phyloP scores from a whole-genome alignment of 257 asterid species.

The Dorcoceras hygrometricum region DNA sequence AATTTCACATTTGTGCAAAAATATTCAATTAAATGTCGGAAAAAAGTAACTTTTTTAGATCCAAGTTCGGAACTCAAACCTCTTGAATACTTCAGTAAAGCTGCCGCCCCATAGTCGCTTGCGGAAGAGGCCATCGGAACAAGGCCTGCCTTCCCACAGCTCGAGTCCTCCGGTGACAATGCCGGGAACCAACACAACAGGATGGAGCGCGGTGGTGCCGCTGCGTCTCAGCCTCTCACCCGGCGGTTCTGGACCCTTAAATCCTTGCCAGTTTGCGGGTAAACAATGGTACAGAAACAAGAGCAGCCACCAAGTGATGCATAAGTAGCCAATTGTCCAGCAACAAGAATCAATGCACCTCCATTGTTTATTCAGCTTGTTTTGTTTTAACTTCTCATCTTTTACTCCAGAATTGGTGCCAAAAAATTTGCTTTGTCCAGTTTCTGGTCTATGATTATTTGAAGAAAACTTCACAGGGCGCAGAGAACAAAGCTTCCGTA shows the following conservation, averaged over 20 bases:
- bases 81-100: conserved; percentile 67
- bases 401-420: conserved; percentile 11
- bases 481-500: conserved; percentile 56
- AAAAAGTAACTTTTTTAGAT: not conserved
- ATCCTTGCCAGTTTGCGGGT: conserved; percentile 49
- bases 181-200: conserved; percentile 83
- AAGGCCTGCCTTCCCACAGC: conserved; percentile 94
- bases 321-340: conserved; percentile 63
- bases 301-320: conserved; percentile 72
- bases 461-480: conserved; percentile 43
- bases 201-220: conserved; percentile 61
- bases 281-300: conserved; percentile 44
- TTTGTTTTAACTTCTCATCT: conserved; percentile 24
- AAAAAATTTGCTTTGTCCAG: conserved; percentile 8
- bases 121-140: conserved; percentile 75
- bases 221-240: conserved; percentile 57
- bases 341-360: conserved; percentile 60
- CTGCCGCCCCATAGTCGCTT: conserved; percentile 86
- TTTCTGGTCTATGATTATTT: conserved; percentile 20
- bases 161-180: conserved; percentile 94
- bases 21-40: not conserved
- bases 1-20: conserved; percentile 8
- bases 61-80: conserved; percentile 35
- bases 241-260: conserved; percentile 53
- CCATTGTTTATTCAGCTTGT: conserved; percentile 36